phyloP scores from a whole-genome alignment of 257 asterid species.

The Handroanthus guayacan region DNA sequence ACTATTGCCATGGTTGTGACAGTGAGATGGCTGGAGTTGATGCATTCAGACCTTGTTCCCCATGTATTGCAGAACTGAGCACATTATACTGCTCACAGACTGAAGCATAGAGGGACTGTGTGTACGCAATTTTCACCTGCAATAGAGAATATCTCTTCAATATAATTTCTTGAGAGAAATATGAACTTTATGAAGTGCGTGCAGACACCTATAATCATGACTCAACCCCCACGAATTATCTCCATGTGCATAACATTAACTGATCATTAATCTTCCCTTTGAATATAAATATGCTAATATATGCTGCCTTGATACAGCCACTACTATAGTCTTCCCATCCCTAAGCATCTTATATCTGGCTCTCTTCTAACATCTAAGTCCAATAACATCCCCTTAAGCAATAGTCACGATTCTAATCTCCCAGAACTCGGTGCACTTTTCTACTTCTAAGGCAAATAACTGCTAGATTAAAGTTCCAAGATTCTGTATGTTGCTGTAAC shows the following conservation, averaged over 20 bases:
- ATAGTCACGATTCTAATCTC: not conserved
- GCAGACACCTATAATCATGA: not conserved
- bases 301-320: not conserved
- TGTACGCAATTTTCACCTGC: constrained; percentile 72
- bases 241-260: not conserved
- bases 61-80: constrained; percentile 77
- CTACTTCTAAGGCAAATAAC: not conserved
- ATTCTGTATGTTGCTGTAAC: not conserved
- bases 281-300: not conserved
- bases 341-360: not conserved
- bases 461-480: not conserved
- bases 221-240: not conserved
- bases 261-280: not conserved
- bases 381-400: not conserved
- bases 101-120: constrained; percentile 60
- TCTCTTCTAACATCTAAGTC: not conserved
- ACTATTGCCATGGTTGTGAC: constrained; percentile 84
- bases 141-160: constrained; percentile 27
- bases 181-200: not conserved
- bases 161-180: constrained; percentile 23
- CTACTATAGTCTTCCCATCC: not conserved
- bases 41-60: constrained; percentile 73
- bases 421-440: not conserved
- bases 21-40: constrained; percentile 65
- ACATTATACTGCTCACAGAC: constrained; percentile 69